phyloP scores from a whole-genome alignment of 2,329 filamentous ascomycete genomes.

The Aspergillus aculeatus region DNA sequence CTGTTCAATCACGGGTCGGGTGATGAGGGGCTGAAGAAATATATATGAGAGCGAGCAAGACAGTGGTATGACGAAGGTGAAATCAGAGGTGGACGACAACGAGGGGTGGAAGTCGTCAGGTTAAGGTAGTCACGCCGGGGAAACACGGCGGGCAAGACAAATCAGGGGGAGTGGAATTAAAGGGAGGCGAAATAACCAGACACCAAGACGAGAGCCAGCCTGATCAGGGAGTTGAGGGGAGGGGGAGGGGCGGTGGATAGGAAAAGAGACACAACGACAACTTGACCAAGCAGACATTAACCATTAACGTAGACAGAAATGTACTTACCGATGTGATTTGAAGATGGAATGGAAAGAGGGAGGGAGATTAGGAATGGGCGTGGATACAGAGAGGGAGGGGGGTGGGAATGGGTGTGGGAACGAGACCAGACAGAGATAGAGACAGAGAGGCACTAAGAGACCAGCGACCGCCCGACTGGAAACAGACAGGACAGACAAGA shows the following conservation, averaged over 20 bases:
- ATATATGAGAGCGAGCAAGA: slow-evolving; percentile 1
- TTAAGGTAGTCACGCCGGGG: slow-evolving; percentile 19
- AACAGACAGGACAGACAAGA: slow-evolving; percentile 7
- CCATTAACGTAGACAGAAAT: slow-evolving; percentile 12
- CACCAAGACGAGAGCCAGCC: background rate
- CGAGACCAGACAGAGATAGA: background rate
- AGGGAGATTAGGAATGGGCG: slow-evolving; percentile 18
- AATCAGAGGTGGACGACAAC: slow-evolving; percentile 14
- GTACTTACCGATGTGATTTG: slow-evolving; percentile 5
- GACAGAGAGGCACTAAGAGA: background rate
- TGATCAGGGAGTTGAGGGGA: slow-evolving; percentile 1
- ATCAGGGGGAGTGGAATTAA: slow-evolving; percentile 17
- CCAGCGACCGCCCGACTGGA: background rate
- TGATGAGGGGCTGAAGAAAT: background rate
- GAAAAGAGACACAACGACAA: background rate
- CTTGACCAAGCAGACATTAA: slow-evolving; percentile 4
- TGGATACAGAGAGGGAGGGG: slow-evolving; percentile 8
- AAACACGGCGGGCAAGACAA: slow-evolving; percentile 17
- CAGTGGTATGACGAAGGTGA: slow-evolving; percentile 14
- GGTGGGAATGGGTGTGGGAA: slow-evolving; percentile 14
- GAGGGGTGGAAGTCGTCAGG: slow-evolving; percentile 11
- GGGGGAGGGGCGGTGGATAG: background rate
- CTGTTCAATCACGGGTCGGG: background rate
- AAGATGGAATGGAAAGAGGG: slow-evolving; percentile 10
- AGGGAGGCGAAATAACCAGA: slow-evolving; percentile 2